phyloP scores from a whole-genome alignment of 2,329 filamentous ascomycete species.

The Aspergillaceae sp. region DNA sequence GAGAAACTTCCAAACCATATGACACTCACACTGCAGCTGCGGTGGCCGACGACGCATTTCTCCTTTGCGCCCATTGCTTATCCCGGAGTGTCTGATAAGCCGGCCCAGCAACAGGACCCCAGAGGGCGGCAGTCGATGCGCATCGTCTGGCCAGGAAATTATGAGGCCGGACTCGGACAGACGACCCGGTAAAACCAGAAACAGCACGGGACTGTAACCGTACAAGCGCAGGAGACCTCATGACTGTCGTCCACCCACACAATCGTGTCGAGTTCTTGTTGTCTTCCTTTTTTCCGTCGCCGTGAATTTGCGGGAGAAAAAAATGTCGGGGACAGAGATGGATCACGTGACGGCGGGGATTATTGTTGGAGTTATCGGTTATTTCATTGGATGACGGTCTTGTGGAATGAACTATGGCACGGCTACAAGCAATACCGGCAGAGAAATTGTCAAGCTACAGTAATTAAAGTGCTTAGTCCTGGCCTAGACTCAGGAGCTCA shows the following conservation, averaged over 20 bases:
- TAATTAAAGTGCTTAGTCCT: too few species aligned
- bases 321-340: constrained; percentile 31
- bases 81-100: constrained; percentile 30
- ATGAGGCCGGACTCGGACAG: constrained; percentile 27
- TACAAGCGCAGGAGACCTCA: constrained; percentile 35
- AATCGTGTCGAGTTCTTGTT: constrained; percentile 15
- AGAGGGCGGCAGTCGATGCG: constrained; percentile 29
- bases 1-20: not conserved
- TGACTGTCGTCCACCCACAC: constrained; percentile 22
- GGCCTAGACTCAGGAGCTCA: too few species aligned
- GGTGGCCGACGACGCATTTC: constrained; percentile 36
- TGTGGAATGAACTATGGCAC: too few species aligned
- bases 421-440: too few species aligned
- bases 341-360: constrained; percentile 18
- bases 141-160: constrained; percentile 31
- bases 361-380: too few species aligned
- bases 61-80: constrained; percentile 35
- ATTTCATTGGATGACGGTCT: too few species aligned
- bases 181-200: constrained; percentile 26
- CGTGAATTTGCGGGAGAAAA: constrained; percentile 21
- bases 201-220: constrained; percentile 33
- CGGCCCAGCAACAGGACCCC: constrained; percentile 23
- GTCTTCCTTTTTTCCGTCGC: constrained; percentile 17
- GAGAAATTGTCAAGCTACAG: too few species aligned
- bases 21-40: constrained; percentile 37